phyloP scores from a whole-genome alignment of 1,139 yeast species.

The Nakaseomyces glabratus region DNA sequence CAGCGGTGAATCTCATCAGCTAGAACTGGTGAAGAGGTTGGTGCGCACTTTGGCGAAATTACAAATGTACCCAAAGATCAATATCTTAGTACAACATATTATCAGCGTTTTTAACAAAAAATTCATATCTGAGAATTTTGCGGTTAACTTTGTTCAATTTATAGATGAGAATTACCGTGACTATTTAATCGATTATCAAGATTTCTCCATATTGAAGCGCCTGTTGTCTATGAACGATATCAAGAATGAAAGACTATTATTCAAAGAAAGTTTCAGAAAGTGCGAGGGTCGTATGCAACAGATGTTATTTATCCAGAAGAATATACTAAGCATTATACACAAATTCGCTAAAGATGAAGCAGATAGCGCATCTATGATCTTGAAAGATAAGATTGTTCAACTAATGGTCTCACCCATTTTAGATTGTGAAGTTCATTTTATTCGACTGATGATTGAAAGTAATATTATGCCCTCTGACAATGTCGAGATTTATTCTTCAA shows the following conservation, averaged over 20 bases:
- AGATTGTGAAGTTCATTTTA: not conserved
- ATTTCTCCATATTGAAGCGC: constrained; percentile 20
- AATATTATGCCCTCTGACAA: not conserved
- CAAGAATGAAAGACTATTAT: constrained; percentile 24
- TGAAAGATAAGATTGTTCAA: not conserved
- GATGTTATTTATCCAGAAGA: constrained; percentile 12
- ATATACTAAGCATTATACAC: constrained; percentile 3
- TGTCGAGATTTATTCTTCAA: not conserved
- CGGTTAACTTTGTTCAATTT: constrained; percentile 12
- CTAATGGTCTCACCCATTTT: constrained; percentile 1
- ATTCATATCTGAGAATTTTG: constrained; percentile 1
- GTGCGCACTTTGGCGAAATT: not conserved
- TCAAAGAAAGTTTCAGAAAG: constrained; percentile 16
- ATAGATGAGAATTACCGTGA: constrained; percentile 21
- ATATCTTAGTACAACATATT: not conserved
- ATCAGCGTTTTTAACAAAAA: not conserved
- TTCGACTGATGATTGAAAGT: not conserved
- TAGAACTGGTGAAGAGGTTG: not conserved
- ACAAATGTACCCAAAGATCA: not conserved
- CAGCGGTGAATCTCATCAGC: not conserved
- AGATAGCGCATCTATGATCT: not conserved
- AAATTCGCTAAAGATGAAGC: no score
- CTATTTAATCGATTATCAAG: constrained; percentile 16
- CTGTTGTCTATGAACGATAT: constrained; percentile 23
- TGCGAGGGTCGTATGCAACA: constrained; percentile 8